Evolutionary conservation across 1,284 basidiomycete genomes (phyloP).

Genomic region (Mycena sp.): DNA sequence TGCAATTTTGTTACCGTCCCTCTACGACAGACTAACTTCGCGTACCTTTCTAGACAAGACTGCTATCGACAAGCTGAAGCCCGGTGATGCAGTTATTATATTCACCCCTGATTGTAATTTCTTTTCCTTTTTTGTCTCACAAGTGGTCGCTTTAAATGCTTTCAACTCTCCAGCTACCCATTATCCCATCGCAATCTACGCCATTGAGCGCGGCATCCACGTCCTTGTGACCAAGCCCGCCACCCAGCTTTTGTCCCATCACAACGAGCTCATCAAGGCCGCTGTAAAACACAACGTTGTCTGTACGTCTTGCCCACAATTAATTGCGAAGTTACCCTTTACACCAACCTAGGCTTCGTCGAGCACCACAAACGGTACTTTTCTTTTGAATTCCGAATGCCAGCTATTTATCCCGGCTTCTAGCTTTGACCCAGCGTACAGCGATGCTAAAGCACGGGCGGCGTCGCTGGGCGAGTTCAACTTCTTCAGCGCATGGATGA

Average conservation of each 20-base stretch:
- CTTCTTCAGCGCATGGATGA: slow-evolving; percentile 94
- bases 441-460: slow-evolving; percentile 85
- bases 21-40: slow-evolving; percentile 3
- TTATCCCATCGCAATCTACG: slow-evolving; percentile 86
- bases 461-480: slow-evolving; percentile 89
- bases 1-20: slow-evolving; percentile 51
- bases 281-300: slow-evolving; percentile 84
- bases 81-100: slow-evolving; percentile 89
- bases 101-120: slow-evolving; percentile 86
- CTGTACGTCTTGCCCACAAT: slow-evolving; percentile 48
- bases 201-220: slow-evolving; percentile 85
- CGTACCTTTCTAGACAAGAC: slow-evolving; percentile 70
- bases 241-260: slow-evolving; percentile 85
- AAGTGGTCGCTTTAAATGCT: neutral
- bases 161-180: slow-evolving; percentile 76
- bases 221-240: slow-evolving; percentile 95
- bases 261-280: slow-evolving; percentile 78
- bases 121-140: slow-evolving; percentile 6
- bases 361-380: slow-evolving; percentile 84
- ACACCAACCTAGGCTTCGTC: slow-evolving; percentile 61
- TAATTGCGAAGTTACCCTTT: neutral
- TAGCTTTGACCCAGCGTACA: slow-evolving; percentile 93
- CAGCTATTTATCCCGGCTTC: slow-evolving; percentile 1
- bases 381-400: neutral
- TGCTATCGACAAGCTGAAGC: slow-evolving; percentile 83